Evolutionary conservation across 1,139 yeast genomes (phyloP).

Genomic region (Suhomyces panamericanus): DNA sequence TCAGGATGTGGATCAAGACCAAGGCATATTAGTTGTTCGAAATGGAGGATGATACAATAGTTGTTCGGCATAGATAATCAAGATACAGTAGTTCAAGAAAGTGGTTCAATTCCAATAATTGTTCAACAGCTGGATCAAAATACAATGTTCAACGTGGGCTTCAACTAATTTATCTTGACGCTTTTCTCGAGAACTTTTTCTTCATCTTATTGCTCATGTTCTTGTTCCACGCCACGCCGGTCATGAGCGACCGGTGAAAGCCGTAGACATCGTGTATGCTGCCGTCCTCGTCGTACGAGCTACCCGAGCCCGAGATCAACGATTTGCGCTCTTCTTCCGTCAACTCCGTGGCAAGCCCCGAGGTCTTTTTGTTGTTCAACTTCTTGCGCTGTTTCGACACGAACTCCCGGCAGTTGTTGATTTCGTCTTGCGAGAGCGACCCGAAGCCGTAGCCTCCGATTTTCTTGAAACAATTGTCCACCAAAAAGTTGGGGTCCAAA

Average conservation of each 20-base stretch:
- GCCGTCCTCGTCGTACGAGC: slow-evolving; percentile 24
- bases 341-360: slow-evolving; percentile 34
- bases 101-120: too few relatives aligned
- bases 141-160: too few relatives aligned
- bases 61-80: too few relatives aligned
- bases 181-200: slow-evolving; percentile 32
- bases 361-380: slow-evolving; percentile 41
- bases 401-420: slow-evolving; percentile 71
- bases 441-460: slow-evolving; percentile 70
- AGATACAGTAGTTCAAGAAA: too few relatives aligned
- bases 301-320: slow-evolving; percentile 23
- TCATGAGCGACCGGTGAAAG: slow-evolving; percentile 52
- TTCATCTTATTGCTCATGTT: slow-evolving; percentile 53
- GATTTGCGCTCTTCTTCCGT: slow-evolving; percentile 44
- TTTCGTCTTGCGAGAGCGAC: slow-evolving; percentile 77
- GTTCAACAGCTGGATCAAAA: too few relatives aligned
- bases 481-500: slow-evolving; percentile 65
- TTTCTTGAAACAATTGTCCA: slow-evolving; percentile 75
- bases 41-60: too few relatives aligned
- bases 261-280: slow-evolving; percentile 50
- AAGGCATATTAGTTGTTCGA: too few relatives aligned
- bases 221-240: slow-evolving; percentile 59
- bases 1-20: too few relatives aligned
- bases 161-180: neutral
- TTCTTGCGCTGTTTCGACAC: slow-evolving; percentile 62